A percentile compares a stretch with the other conserved stretches of the same genome.
These are phyloP conservation scores for Xylaria sp. DNA, from an alignment of 2,329 filamentous ascomycete species.

Conservation along the genomic window DNA sequence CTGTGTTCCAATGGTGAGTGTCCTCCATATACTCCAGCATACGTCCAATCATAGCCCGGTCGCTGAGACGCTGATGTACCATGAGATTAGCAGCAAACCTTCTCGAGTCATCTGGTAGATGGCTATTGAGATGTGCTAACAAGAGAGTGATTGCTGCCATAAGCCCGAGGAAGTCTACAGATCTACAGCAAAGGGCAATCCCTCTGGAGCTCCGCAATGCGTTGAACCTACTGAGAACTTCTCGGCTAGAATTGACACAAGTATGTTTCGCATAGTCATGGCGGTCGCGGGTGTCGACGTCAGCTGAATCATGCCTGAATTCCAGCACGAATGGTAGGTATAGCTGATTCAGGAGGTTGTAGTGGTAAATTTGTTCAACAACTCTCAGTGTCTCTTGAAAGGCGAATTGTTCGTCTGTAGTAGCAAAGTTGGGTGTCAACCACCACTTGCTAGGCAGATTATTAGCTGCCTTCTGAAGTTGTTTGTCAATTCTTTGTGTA, in stretches of 20 bases:
- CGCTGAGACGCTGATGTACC: conserved; percentile 22
- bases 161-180: conserved; percentile 18
- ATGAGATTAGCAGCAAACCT: conserved; percentile 1
- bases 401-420: background rate
- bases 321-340: conserved; percentile 59
- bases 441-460: conserved; percentile 53
- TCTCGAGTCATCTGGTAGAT: background rate
- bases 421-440: conserved; percentile 45
- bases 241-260: conserved; percentile 52
- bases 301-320: background rate
- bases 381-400: conserved; percentile 51
- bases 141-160: conserved; percentile 20
- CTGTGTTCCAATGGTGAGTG: conserved; percentile 6
- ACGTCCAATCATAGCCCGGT: conserved; percentile 13
- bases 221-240: conserved; percentile 53
- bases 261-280: conserved; percentile 49
- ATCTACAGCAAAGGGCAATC: conserved; percentile 13
- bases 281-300: conserved; percentile 29
- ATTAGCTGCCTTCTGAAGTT: conserved; percentile 49
- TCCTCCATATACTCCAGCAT: conserved; percentile 20
- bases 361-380: conserved; percentile 55
- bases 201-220: conserved; percentile 24
- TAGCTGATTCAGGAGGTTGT: conserved; percentile 55
- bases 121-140: conserved; percentile 16
- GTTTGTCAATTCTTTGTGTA: conserved; percentile 50